Conservation (phyloP, 352 stramenopile species). For the Pythium rhizo-oryzae region DNA sequence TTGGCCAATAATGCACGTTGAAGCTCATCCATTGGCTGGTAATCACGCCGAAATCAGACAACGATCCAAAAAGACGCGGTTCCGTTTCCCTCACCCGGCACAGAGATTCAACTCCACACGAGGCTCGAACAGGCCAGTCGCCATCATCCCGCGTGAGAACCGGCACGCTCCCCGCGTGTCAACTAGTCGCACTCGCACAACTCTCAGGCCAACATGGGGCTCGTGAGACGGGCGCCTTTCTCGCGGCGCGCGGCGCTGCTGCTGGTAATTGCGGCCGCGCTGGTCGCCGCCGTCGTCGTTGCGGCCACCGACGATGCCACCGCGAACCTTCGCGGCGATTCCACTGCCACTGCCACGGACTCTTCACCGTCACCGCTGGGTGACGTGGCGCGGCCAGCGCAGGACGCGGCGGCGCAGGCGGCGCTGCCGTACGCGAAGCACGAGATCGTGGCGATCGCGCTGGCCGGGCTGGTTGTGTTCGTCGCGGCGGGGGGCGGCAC, state of each 20-base stretch:
- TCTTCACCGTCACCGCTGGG: neutral
- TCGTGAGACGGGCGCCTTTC: neutral
- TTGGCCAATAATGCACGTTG: constrained; percentile 11
- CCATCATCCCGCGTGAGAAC: neutral
- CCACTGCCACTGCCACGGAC: neutral
- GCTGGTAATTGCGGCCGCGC: neutral
- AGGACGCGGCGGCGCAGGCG: constrained; percentile 27
- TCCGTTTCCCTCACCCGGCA: neutral
- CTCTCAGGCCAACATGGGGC: neutral
- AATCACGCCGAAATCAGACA: neutral
- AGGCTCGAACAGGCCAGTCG: neutral
- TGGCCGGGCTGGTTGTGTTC: constrained; percentile 75
- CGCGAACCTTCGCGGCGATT: constrained; percentile 4
- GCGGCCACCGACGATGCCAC: constrained; percentile 2
- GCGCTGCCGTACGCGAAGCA: constrained; percentile 38
- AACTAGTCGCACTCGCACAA: too few species aligned
- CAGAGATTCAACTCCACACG: constrained; percentile 21
- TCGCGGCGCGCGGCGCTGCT: neutral
- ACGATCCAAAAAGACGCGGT: constrained; percentile 6
- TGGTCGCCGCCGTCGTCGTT: neutral
- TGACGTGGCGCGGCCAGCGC: constrained; percentile 1
- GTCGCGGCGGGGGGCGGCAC: constrained; percentile 89
- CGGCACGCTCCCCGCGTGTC: too few species aligned
- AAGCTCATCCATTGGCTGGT: neutral
- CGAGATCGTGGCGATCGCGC: constrained; percentile 51